phyloP scores from a whole-genome alignment of 1,284 basidiomycete species.

The Peniophora sp. region DNA sequence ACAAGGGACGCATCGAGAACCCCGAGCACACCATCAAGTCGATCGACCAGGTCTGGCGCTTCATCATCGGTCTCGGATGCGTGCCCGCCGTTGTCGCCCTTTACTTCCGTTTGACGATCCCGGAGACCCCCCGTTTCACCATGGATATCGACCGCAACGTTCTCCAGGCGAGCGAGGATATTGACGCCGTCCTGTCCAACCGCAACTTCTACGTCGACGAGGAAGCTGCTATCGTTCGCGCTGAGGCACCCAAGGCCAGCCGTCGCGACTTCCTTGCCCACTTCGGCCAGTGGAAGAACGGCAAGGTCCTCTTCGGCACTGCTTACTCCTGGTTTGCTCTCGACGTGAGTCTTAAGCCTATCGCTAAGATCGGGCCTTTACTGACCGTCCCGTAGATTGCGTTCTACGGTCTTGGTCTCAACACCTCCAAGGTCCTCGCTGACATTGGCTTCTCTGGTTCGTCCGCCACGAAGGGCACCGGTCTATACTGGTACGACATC shows the following conservation, averaged over 20 bases:
- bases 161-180: constrained; percentile 61
- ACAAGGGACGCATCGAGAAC: constrained; percentile 52
- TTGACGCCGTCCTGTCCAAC: constrained; percentile 54
- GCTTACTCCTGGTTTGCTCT: constrained; percentile 73
- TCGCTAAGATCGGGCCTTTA: neutral
- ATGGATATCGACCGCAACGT: constrained; percentile 87
- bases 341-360: constrained; percentile 32
- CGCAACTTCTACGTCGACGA: constrained; percentile 45
- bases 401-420: constrained; percentile 82
- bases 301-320: constrained; percentile 57
- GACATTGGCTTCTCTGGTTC: constrained; percentile 52
- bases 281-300: constrained; percentile 58
- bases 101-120: constrained; percentile 74
- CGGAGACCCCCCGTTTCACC: constrained; percentile 80
- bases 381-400: constrained; percentile 46
- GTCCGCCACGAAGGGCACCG: constrained; percentile 22
- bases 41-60: constrained; percentile 61
- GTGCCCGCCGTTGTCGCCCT: constrained; percentile 61
- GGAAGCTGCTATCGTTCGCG: constrained; percentile 48
- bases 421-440: constrained; percentile 59
- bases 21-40: constrained; percentile 36
- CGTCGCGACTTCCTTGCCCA: constrained; percentile 55
- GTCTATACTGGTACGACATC: constrained; percentile 35
- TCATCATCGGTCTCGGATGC: constrained; percentile 65
- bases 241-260: constrained; percentile 56